Conservation (phyloP, 1,284 basidiomycete genomes). For the Mycena citricolor region DNA sequence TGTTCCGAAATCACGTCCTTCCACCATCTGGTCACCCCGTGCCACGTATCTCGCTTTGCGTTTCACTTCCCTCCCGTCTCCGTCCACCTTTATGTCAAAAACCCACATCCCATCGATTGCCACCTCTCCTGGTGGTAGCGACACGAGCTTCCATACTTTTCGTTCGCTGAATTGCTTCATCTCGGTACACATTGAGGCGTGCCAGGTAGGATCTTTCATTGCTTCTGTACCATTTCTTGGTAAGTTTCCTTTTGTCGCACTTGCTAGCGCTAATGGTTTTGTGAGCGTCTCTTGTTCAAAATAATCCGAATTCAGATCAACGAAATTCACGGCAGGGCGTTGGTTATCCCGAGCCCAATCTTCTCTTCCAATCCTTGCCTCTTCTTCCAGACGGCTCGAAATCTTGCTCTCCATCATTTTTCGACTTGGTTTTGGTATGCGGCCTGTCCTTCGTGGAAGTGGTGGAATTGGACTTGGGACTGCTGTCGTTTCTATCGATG, state of each 20-base stretch:
- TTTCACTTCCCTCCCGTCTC: not conserved
- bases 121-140: constrained; percentile 14
- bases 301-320: not conserved
- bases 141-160: constrained; percentile 10
- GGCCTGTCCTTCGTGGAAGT: no score
- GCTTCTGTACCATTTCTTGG: constrained; percentile 9
- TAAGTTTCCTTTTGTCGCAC: constrained; percentile 10
- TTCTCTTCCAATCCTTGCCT: no score
- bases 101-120: constrained; percentile 14
- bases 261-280: constrained; percentile 10
- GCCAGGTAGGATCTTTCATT: constrained; percentile 2
- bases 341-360: constrained; percentile 1
- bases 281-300: not conserved
- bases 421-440: no score
- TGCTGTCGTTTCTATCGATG: no score
- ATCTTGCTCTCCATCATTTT: no score
- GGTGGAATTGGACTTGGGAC: no score
- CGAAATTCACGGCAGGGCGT: constrained; percentile 3
- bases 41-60: constrained; percentile 2
- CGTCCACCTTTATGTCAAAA: constrained; percentile 1
- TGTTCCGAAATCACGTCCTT: constrained; percentile 1
- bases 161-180: not conserved
- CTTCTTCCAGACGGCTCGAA: no score
- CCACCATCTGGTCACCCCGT: no score
- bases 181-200: constrained; percentile 15